These are phyloP conservation scores for Candida coquimbonensis DNA, from an alignment of 805 yeast genomes.

Conservation along the genomic window DNA sequence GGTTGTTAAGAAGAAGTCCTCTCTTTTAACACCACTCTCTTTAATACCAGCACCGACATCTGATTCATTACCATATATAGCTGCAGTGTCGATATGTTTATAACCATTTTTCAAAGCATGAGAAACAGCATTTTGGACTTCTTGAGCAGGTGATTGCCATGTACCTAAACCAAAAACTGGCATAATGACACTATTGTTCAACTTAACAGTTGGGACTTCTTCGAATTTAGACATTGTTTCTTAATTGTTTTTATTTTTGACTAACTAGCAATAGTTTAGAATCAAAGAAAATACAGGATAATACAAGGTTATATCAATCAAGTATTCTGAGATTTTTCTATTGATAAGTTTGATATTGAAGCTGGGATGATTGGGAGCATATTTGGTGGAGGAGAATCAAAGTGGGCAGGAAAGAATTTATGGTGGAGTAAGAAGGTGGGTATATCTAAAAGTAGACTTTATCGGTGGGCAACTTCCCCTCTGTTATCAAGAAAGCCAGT, in stretches of 20 bases:
- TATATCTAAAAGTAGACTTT: too few species aligned
- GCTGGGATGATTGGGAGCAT: too few species aligned
- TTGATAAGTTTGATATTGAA: too few species aligned
- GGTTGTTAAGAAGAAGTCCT: slow-evolving; percentile 27
- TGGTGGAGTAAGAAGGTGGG: too few species aligned
- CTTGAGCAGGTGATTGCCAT: slow-evolving; percentile 23
- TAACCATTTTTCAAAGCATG: slow-evolving; percentile 55
- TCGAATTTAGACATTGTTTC: background rate
- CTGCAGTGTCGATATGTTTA: slow-evolving; percentile 66
- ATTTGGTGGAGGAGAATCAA: too few species aligned
- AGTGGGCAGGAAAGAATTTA: too few species aligned
- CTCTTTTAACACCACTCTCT: slow-evolving; percentile 32
- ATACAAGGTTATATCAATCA: too few species aligned
- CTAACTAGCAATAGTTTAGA: background rate
- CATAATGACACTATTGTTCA: slow-evolving; percentile 46
- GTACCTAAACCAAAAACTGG: slow-evolving; percentile 49
- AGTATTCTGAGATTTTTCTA: too few species aligned
- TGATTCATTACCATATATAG: slow-evolving; percentile 48
- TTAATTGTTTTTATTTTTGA: background rate
- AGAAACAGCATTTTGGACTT: slow-evolving; percentile 38
- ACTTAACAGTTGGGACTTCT: slow-evolving; percentile 11
- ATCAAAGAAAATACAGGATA: background rate
- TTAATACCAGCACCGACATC: slow-evolving; percentile 54
- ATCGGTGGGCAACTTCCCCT: too few species aligned
- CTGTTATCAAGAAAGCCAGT: too few species aligned